Percentiles rank a stretch among this genome's conserved stretches.
phyloP scores from a whole-genome alignment of 2,329 filamentous ascomycete species.

The Ophiocordyceps polyrhachis-furcata region DNA sequence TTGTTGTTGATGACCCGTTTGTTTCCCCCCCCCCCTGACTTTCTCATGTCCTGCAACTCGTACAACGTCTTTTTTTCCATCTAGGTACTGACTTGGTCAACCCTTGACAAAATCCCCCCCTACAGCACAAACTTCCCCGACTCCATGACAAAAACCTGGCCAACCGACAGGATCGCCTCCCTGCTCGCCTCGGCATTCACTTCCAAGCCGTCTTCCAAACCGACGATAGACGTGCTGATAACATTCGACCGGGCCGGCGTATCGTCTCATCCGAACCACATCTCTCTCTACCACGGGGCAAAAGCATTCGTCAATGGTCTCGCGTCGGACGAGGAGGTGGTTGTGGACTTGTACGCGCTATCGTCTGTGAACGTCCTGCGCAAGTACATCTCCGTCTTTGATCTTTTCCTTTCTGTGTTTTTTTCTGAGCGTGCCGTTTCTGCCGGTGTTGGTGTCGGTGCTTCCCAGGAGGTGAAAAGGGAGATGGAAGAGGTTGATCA shows the following conservation, averaged over 20 bases:
- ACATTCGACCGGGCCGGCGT: slow-evolving; percentile 79
- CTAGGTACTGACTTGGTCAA: not conserved
- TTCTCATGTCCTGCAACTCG: not conserved
- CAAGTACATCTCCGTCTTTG: slow-evolving; percentile 67
- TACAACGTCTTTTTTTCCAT: not conserved
- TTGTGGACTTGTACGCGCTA: slow-evolving; percentile 68
- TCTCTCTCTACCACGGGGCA: slow-evolving; percentile 50
- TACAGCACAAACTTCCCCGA: slow-evolving; percentile 53
- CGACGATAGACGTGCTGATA: slow-evolving; percentile 56
- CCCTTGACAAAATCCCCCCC: too few relatives aligned
- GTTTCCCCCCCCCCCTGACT: slow-evolving; percentile 8
- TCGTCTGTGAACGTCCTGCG: slow-evolving; percentile 51
- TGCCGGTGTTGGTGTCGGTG: slow-evolving; percentile 13
- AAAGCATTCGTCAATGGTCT: too few relatives aligned
- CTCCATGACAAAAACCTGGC: slow-evolving; percentile 70
- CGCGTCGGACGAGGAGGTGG: too few relatives aligned
- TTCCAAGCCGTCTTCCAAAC: not conserved
- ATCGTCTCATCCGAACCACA: slow-evolving; percentile 84
- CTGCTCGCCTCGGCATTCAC: slow-evolving; percentile 31
- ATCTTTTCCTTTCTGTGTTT: slow-evolving; percentile 18
- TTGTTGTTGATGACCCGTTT: slow-evolving; percentile 64
- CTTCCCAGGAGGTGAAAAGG: too few relatives aligned
- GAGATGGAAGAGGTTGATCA: too few relatives aligned
- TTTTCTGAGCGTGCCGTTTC: slow-evolving; percentile 35
- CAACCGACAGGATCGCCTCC: slow-evolving; percentile 46